Evolutionary conservation across 2,329 filamentous ascomycete genomes (phyloP).

Genomic region (Trichoderma cornu-damae): DNA sequence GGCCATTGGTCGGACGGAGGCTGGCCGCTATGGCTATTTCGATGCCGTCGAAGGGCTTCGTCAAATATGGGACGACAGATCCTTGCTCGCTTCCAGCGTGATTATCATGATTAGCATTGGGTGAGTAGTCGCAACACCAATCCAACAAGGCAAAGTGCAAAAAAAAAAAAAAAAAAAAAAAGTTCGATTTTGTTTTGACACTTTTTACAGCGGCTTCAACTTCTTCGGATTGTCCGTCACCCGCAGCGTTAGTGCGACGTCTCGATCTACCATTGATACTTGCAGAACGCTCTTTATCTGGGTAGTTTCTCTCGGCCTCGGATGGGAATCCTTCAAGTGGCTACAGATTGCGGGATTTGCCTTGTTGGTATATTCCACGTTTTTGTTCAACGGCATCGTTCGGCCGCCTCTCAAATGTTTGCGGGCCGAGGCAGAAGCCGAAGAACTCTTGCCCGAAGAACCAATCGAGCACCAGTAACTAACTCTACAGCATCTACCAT

Average conservation of each 20-base stretch:
- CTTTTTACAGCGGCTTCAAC: constrained; percentile 73
- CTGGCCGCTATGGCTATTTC: constrained; percentile 77
- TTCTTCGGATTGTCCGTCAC: constrained; percentile 97
- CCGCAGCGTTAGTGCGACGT: constrained; percentile 81
- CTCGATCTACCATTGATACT: constrained; percentile 93
- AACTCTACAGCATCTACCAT: too few relatives aligned
- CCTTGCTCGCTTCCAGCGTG: constrained; percentile 71
- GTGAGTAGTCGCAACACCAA: constrained; percentile 42
- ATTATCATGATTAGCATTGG: constrained; percentile 98
- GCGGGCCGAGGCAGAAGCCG: constrained; percentile 48
- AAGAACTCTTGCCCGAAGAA: constrained; percentile 71
- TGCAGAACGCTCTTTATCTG: constrained; percentile 98
- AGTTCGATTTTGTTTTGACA: constrained; percentile 23
- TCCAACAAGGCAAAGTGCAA: background rate
- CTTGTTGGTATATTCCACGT: constrained; percentile 91
- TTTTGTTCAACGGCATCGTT: constrained; percentile 93
- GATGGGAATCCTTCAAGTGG: constrained; percentile 98
- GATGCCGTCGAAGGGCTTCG: constrained; percentile 81
- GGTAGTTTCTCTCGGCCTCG: constrained; percentile 86
- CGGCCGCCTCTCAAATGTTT: constrained; percentile 71
- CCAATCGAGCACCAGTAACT: constrained; percentile 68
- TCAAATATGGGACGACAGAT: constrained; percentile 67
- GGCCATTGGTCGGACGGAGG: constrained; percentile 66
- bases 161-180: too few relatives aligned
- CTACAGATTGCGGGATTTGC: constrained; percentile 86